Conservation (phyloP, 2,329 filamentous ascomycete genomes). For the Fusarium succisae region DNA sequence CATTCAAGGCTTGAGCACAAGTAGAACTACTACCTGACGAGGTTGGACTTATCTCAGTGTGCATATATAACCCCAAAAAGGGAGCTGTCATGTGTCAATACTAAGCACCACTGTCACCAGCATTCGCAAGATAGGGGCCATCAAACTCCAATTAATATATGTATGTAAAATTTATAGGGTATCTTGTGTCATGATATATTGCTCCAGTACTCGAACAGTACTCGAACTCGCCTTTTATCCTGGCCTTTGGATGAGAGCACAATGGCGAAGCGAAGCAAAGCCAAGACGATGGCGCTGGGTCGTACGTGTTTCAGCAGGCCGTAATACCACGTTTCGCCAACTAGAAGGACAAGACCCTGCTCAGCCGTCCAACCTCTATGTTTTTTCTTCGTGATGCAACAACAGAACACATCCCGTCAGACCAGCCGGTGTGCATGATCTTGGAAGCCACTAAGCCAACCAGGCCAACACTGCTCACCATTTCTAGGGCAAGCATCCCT, state of each 20-base stretch:
- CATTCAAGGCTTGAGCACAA: background rate
- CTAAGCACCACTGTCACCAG: background rate
- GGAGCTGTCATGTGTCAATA: background rate
- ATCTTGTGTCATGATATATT: conserved; percentile 29
- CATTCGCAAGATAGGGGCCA: background rate
- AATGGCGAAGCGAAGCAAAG: background rate
- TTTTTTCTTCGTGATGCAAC: conserved; percentile 27
- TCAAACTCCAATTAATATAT: background rate
- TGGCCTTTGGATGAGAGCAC: background rate
- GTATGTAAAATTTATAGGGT: conserved; percentile 29
- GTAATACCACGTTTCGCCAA: background rate
- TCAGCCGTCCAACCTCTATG: conserved; percentile 35
- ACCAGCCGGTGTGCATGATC: conserved; percentile 52
- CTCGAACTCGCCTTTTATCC: background rate
- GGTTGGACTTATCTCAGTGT: background rate
- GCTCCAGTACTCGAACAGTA: background rate
- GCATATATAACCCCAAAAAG: background rate
- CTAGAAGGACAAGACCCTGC: conserved; percentile 35
- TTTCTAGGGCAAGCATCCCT: conserved; percentile 74
- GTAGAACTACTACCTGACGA: background rate
- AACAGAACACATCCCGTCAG: conserved; percentile 32
- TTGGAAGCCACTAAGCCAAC: conserved; percentile 77
- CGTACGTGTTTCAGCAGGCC: background rate
- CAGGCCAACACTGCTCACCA: conserved; percentile 78
- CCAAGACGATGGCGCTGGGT: background rate